Conservation (phyloP, 306 rosid genomes). For the Urtica urens region DNA sequence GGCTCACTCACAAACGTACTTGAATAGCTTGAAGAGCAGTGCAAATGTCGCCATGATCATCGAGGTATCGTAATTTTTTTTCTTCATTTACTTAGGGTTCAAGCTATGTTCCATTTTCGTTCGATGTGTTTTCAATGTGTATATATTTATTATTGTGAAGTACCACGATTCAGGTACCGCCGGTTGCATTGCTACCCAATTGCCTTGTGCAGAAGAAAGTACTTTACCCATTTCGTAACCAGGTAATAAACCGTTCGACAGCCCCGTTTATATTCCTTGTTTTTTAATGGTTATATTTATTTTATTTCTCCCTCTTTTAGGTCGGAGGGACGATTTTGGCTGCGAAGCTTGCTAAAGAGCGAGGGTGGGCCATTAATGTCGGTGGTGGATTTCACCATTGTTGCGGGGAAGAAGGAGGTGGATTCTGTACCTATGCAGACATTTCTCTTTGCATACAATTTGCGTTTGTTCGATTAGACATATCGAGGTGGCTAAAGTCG, state of each 20-base stretch:
- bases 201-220: conserved; percentile 59
- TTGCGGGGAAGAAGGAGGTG: conserved; percentile 70
- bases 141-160: conserved; percentile 8
- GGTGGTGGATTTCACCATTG: conserved; percentile 99
- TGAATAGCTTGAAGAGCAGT: conserved; percentile 62
- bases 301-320: conserved; percentile 22
- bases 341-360: conserved; percentile 78
- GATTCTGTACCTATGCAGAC: conserved; percentile 87
- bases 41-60: conserved; percentile 61
- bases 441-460: conserved; percentile 75
- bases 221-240: conserved; percentile 71
- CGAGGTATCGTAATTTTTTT: conserved; percentile 57
- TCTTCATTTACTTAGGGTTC: neutral
- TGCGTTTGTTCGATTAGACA: conserved; percentile 55
- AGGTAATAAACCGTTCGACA: conserved; percentile 54
- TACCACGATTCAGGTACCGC: conserved; percentile 59
- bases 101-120: neutral
- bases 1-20: conserved; percentile 81
- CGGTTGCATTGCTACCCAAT: conserved; percentile 69
- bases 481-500: conserved; percentile 53
- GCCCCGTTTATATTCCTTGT: neutral
- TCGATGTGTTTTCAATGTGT: no score
- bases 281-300: neutral
- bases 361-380: conserved; percentile 93
- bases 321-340: conserved; percentile 90